Conservation (phyloP, 331 rosid genomes). For the Dryas integrifolia region DNA sequence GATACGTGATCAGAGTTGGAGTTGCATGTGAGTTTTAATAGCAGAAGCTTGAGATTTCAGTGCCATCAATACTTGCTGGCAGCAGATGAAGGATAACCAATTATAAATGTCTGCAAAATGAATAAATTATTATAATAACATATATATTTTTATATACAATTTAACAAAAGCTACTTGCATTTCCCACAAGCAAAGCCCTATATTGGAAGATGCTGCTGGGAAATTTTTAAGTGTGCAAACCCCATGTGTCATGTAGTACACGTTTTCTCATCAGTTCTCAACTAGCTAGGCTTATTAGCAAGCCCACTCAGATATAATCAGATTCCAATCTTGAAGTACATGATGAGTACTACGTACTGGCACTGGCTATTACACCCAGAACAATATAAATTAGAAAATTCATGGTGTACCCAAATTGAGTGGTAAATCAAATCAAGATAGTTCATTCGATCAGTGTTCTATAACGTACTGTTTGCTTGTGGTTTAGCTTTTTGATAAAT, state of each 20-base stretch:
- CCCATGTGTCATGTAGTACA: not conserved
- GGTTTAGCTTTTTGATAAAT: no score
- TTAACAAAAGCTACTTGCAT: not conserved
- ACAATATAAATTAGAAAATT: no score
- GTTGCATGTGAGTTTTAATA: slow-evolving; percentile 15
- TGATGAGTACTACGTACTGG: no score
- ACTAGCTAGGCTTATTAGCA: not conserved
- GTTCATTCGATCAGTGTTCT: no score
- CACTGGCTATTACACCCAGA: no score
- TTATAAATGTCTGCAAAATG: not conserved
- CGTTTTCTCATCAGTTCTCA: not conserved
- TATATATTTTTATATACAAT: not conserved
- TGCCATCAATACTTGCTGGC: not conserved
- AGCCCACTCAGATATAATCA: no score
- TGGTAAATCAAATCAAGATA: no score
- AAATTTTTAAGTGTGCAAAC: not conserved
- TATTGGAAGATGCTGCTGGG: not conserved
- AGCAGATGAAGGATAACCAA: not conserved
- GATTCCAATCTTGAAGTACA: no score
- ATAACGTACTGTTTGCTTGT: no score
- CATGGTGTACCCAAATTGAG: no score
- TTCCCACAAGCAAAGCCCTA: not conserved
- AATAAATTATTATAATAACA: not conserved
- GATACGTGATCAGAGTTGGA: not conserved
- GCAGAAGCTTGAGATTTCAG: slow-evolving; percentile 9